A percentile compares a stretch with the other conserved stretches of the same genome.
Evolutionary conservation across 257 asterid genomes (phyloP).

Genomic region (Ocimum tenuiflorum): DNA sequence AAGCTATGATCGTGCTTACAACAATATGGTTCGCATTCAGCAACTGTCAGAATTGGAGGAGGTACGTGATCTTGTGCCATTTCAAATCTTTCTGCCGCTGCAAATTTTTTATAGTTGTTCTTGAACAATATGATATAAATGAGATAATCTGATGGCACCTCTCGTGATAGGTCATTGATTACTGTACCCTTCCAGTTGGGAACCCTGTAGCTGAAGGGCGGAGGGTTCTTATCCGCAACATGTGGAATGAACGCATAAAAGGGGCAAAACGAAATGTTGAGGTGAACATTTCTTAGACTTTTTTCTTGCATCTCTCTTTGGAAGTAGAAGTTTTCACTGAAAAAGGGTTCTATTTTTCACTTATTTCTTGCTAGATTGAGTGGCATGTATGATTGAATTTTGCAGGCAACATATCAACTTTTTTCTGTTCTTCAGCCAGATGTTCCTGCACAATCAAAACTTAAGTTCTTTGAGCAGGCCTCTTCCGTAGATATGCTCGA

Average conservation of each 20-base stretch:
- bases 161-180: conserved; percentile 69
- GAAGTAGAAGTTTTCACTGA: neutral
- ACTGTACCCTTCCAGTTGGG: conserved; percentile 82
- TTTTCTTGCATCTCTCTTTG: conserved; percentile 10
- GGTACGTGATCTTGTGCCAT: conserved; percentile 39
- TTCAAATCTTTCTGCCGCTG: neutral
- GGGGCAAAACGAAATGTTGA: conserved; percentile 95
- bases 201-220: conserved; percentile 87
- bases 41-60: conserved; percentile 95
- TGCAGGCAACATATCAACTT: neutral
- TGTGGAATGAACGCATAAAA: conserved; percentile 98
- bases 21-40: conserved; percentile 97
- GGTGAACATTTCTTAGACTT: conserved; percentile 40
- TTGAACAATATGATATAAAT: conserved; percentile 11
- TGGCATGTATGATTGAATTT: neutral
- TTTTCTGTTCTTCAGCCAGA: neutral
- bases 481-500: neutral
- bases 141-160: conserved; percentile 20
- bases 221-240: conserved; percentile 76
- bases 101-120: neutral
- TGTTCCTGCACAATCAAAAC: neutral
- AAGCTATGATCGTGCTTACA: conserved; percentile 98
- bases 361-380: neutral
- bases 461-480: neutral
- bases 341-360: neutral